Base-by-base conservation (phyloP, 2,329 filamentous ascomycete genomes). In the Fusarium sulawesiense region DNA sequence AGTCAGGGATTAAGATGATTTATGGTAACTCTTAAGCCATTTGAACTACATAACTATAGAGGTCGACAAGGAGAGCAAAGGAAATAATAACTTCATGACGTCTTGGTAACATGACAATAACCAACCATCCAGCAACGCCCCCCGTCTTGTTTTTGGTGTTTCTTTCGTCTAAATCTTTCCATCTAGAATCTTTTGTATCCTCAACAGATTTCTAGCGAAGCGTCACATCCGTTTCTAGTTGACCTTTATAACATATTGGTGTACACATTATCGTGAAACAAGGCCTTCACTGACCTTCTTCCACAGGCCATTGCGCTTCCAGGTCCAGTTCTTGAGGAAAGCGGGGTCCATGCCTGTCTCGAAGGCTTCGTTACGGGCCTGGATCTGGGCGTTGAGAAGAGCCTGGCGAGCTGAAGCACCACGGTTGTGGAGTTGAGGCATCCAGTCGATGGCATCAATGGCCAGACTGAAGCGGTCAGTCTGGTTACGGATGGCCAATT, bases 391-490 rank as follows among this genome's bases (percentile, higher is more conserved):
- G 72, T 91, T 88, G 66, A 89, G 79, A 71, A 94, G 82, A 59
- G 82, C 82, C 81, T 94, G 90, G 25, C 92, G 82, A 1, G 89
- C 87, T 0, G 84, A 80, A 0, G 88, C 81, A 2, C 88, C 91
- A 57, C 83, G 87, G 80, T 93, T 93, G 18, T 87, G 85, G 32
- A 94, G 80, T 2, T 80, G 79, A 10, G 84, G 83, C 74, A 93
- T 86, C 67, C 87, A 86, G 73, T 94, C 91, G 62, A 94, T 91
- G 16, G 92, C 92, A 74, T 91, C 88, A 65, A 94, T 93, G 12
- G 92, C 92, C 40, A 94, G 81, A 72, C 89, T 92, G 81, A 91
- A 94, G 29, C 92, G 86, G 80, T 94, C 92, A 1, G 91, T 92
- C 74, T 90, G 85, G 80, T 94, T 94, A 64, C 91, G 86, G 76